These are phyloP conservation scores for Phialocephala subalpina DNA, from an alignment of 2,329 filamentous ascomycete genomes.

Conservation along the genomic window DNA sequence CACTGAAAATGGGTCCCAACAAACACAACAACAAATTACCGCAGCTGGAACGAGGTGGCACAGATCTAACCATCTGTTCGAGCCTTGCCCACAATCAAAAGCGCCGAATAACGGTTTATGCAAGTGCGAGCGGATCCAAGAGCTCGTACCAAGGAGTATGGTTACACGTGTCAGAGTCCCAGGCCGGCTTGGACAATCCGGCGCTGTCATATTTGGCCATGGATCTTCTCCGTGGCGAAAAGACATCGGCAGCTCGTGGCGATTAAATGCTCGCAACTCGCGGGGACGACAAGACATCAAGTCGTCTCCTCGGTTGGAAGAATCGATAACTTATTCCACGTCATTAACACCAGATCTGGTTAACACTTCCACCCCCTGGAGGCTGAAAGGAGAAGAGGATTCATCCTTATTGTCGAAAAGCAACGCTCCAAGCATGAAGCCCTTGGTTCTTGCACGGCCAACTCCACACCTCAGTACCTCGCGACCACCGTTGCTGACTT, in stretches of 20 bases:
- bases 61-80: slow-evolving; percentile 4
- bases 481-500: not conserved
- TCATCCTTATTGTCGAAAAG: not conserved
- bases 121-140: slow-evolving; percentile 3
- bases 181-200: not conserved
- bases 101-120: not conserved
- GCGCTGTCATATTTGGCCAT: slow-evolving; percentile 11
- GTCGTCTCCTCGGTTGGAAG: not conserved
- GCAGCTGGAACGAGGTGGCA: not conserved
- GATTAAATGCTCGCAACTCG: not conserved
- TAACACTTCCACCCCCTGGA: not conserved
- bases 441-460: not conserved
- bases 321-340: not conserved
- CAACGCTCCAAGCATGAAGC: not conserved
- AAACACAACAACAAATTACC: slow-evolving; percentile 1
- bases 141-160: not conserved
- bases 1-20: not conserved
- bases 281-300: not conserved
- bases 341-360: not conserved
- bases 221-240: not conserved
- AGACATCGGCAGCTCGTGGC: not conserved
- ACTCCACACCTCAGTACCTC: not conserved
- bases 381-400: not conserved
- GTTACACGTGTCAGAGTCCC: not conserved
- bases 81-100: not conserved